phyloP scores from a whole-genome alignment of 75 land plant genomes.

The Sequoia sempervirens region DNA sequence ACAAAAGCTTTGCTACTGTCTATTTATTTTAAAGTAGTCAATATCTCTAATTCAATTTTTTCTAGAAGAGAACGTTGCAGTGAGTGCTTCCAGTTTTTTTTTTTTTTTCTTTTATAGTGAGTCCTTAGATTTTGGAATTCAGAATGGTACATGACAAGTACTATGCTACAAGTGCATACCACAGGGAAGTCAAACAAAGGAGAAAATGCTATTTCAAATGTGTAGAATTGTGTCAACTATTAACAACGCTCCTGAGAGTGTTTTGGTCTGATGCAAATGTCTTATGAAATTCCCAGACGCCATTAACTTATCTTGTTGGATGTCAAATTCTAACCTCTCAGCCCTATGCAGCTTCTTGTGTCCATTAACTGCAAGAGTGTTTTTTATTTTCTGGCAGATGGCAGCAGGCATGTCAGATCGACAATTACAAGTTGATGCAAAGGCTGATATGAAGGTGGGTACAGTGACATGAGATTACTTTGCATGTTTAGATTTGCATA shows the following conservation, averaged over 20 bases:
- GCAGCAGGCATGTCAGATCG: slow-evolving; percentile 83
- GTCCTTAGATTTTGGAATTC: not conserved
- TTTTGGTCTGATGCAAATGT: not conserved
- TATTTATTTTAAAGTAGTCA: not conserved
- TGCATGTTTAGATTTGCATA: slow-evolving; percentile 2
- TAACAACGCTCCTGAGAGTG: not conserved
- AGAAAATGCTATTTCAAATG: not conserved
- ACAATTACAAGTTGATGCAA: slow-evolving; percentile 52
- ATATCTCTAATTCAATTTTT: not conserved
- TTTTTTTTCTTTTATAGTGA: not conserved
- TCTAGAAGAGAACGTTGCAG: no score
- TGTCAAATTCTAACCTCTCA: not conserved
- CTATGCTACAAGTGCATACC: not conserved
- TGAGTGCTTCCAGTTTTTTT: not conserved
- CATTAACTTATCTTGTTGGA: not conserved
- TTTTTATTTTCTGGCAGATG: slow-evolving; percentile 51
- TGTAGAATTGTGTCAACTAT: not conserved
- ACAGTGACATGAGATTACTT: not conserved
- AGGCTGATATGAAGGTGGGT: slow-evolving; percentile 75
- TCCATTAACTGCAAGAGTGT: not conserved
- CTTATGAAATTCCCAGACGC: not conserved
- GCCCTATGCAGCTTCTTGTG: not conserved
- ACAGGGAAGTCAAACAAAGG: not conserved
- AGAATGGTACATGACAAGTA: not conserved
- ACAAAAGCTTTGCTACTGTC: not conserved